A percentile compares a stretch with the other conserved stretches of the same genome.
Evolutionary conservation across 1,284 basidiomycete species (phyloP).

Genomic region (Puccinia horiana): DNA sequence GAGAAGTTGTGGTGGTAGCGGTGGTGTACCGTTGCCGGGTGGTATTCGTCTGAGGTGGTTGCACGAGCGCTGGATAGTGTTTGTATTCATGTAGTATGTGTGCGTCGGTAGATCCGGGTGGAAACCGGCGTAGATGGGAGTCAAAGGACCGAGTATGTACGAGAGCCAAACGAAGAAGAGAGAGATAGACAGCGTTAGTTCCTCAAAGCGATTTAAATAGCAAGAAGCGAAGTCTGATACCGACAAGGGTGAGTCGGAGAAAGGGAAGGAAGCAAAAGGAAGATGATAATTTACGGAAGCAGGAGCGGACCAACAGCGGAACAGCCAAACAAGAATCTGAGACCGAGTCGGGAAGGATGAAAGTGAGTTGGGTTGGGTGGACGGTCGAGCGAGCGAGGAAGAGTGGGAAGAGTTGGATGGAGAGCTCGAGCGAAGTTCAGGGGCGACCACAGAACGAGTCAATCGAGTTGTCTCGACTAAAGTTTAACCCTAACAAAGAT

Average conservation of each 20-base stretch:
- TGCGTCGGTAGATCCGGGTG: conserved; percentile 9
- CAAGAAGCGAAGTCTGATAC: not conserved
- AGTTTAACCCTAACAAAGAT: not conserved
- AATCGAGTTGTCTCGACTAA: not conserved
- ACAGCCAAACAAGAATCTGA: no score
- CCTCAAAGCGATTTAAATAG: not conserved
- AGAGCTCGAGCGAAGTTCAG: not conserved
- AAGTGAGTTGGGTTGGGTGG: not conserved
- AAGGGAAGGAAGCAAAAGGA: not conserved
- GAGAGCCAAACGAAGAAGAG: not conserved
- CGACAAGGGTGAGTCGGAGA: not conserved
- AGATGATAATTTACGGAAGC: not conserved
- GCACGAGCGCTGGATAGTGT: conserved; percentile 3
- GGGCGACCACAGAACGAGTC: not conserved
- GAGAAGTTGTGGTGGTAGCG: not conserved
- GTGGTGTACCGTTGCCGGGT: not conserved
- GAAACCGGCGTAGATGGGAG: conserved; percentile 12
- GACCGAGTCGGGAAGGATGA: not conserved
- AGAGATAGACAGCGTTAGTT: conserved; percentile 12
- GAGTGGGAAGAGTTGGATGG: not conserved
- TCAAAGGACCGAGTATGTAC: conserved; percentile 12
- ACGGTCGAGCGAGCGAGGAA: not conserved
- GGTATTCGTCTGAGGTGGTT: not conserved
- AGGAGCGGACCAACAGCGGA: no score
- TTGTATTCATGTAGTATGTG: not conserved